phyloP scores from a whole-genome alignment of 2,329 filamentous ascomycete genomes.

The Epichloe gansuensis region DNA sequence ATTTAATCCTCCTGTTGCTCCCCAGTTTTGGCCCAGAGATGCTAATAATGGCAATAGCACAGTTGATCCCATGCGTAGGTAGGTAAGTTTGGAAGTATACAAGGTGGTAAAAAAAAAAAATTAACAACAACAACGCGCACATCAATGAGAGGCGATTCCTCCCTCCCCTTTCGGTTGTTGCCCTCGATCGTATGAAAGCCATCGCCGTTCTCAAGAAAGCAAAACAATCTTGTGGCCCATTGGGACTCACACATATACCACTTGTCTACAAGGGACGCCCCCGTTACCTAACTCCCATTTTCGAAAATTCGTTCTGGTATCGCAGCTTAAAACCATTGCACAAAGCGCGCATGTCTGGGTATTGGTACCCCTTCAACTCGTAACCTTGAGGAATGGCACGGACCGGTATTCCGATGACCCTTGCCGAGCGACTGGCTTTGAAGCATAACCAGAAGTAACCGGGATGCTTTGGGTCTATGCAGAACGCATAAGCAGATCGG shows the following conservation, averaged over 20 bases:
- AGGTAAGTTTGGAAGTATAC: no score
- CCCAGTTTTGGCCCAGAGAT: no score
- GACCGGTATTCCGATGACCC: conserved; percentile 68
- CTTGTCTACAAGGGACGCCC: not conserved
- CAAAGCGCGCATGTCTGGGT: conserved; percentile 87
- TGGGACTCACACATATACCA: not conserved
- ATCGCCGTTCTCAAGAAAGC: no score
- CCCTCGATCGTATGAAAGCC: no score
- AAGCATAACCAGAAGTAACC: conserved; percentile 96
- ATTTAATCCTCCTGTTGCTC: no score
- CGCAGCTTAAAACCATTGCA: conserved; percentile 96
- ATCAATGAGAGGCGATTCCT: no score
- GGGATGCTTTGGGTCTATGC: conserved; percentile 80
- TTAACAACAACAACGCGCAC: no score
- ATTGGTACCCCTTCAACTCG: conserved; percentile 76
- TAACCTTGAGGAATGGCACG: conserved; percentile 89
- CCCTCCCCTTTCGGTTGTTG: no score
- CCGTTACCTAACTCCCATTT: conserved; percentile 34
- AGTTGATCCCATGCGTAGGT: no score
- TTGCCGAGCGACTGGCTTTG: conserved; percentile 71
- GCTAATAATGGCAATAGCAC: no score
- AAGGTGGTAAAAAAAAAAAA: no score
- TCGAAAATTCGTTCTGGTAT: conserved; percentile 53
- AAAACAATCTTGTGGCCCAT: no score
- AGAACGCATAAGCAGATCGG: conserved; percentile 90